These are phyloP conservation scores for Isatis tinctoria DNA, from an alignment of 345 rosid species.

Conservation along the genomic window DNA sequence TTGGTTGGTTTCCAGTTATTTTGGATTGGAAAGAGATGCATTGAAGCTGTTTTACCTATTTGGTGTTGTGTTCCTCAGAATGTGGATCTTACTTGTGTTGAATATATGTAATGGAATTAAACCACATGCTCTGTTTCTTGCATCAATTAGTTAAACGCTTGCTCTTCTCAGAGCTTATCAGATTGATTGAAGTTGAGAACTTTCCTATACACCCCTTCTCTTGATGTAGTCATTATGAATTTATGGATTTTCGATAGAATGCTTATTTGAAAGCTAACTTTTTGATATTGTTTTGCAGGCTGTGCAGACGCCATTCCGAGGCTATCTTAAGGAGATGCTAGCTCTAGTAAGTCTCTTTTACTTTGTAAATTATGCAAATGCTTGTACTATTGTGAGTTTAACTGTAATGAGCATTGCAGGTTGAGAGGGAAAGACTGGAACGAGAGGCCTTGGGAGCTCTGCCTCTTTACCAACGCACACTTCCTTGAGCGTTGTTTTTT, in stretches of 20 bases:
- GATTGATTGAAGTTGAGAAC: background rate
- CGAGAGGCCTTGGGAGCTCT: slow-evolving; percentile 88
- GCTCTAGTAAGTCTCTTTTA: slow-evolving; percentile 60
- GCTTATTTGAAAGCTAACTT: background rate
- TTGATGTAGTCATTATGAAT: background rate
- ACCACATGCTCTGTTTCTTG: background rate
- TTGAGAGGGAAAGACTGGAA: slow-evolving; percentile 73
- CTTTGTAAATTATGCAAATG: background rate
- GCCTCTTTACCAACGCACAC: slow-evolving; percentile 79
- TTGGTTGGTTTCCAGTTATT: background rate
- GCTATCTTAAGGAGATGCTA: slow-evolving; percentile 83
- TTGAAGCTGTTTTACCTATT: no score
- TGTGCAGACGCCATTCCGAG: slow-evolving; percentile 83
- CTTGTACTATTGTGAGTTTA: background rate
- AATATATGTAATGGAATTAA: background rate
- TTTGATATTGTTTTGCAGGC: slow-evolving; percentile 36
- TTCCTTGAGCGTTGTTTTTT: slow-evolving; percentile 44
- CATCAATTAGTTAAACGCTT: background rate
- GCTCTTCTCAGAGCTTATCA: background rate
- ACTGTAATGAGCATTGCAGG: slow-evolving; percentile 42
- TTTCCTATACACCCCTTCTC: background rate
- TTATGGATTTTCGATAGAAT: background rate
- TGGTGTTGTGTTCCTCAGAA: background rate
- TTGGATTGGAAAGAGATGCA: no score
- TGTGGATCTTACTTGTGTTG: background rate